Percentiles rank a stretch among this genome's conserved stretches.
Evolutionary conservation across 768 basidiomycete species (phyloP).

Genomic region (Lentinus tigrinus): DNA sequence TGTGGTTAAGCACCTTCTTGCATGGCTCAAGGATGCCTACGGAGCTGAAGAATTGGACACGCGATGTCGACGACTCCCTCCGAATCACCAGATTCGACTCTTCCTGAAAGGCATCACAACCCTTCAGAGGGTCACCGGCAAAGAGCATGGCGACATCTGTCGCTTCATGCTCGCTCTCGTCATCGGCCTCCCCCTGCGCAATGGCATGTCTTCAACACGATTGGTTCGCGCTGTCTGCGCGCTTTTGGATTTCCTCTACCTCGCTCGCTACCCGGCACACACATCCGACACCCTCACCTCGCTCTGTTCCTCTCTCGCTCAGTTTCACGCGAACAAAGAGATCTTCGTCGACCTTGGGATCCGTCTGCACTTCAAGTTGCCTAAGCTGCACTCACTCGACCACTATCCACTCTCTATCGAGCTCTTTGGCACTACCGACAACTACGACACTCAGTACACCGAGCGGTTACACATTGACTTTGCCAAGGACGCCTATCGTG

Average conservation of each 20-base stretch:
- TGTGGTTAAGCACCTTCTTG: conserved; percentile 26
- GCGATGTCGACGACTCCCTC: conserved; percentile 18
- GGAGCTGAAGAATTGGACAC: conserved; percentile 17
- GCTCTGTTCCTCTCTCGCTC: conserved; percentile 6
- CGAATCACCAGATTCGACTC: conserved; percentile 19
- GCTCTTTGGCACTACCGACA: conserved; percentile 19
- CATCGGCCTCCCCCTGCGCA: conserved; percentile 14
- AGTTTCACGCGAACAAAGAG: conserved; percentile 23
- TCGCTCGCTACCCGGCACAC: conserved; percentile 24
- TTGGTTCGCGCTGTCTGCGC: conserved; percentile 18
- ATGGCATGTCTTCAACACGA: neutral
- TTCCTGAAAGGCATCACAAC: conserved; percentile 24
- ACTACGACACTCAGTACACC: conserved; percentile 24
- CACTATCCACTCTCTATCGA: conserved; percentile 21
- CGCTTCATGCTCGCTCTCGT: conserved; percentile 21
- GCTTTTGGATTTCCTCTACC: conserved; percentile 27
- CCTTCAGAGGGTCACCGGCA: conserved; percentile 21
- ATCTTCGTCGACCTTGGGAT: conserved; percentile 24
- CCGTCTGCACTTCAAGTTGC: conserved; percentile 22
- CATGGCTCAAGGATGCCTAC: conserved; percentile 21
- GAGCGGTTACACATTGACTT: conserved; percentile 42
- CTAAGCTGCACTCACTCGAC: conserved; percentile 23
- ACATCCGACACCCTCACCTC: conserved; percentile 3
- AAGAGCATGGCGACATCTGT: conserved; percentile 24
- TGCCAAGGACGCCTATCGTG: conserved; percentile 33